Evolutionary conservation across 2,329 filamentous ascomycete genomes (phyloP).

Genomic region (Fusarium pseudoanthophilum): DNA sequence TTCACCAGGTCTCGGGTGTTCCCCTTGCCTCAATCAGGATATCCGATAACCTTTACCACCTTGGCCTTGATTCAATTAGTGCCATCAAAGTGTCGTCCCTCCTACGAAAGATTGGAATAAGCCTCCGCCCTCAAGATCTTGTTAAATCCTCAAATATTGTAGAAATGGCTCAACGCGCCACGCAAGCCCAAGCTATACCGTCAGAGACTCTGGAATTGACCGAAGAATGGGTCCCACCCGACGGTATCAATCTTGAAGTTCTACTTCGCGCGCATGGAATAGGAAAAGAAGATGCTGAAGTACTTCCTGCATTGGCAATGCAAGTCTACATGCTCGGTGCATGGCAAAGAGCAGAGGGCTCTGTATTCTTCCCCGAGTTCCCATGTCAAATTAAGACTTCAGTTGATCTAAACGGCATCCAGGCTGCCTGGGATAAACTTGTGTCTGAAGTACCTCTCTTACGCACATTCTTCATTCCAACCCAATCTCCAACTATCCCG

Average conservation of each 20-base stretch:
- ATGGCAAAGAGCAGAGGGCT: conserved; percentile 75
- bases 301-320: conserved; percentile 78
- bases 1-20: conserved; percentile 70
- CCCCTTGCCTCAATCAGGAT: conserved; percentile 67
- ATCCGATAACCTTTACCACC: conserved; percentile 77
- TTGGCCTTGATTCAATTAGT: conserved; percentile 92
- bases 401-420: conserved; percentile 55
- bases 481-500: conserved; percentile 57
- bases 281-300: conserved; percentile 59
- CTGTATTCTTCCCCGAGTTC: conserved; percentile 80
- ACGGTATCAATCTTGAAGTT: conserved; percentile 50
- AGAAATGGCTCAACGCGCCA: conserved; percentile 64
- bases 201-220: conserved; percentile 19
- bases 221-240: conserved; percentile 46
- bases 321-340: conserved; percentile 83
- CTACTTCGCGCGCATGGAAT: conserved; percentile 57
- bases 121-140: conserved; percentile 76
- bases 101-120: conserved; percentile 71
- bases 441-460: conserved; percentile 70
- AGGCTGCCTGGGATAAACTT: conserved; percentile 70
- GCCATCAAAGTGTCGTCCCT: conserved; percentile 84
- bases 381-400: conserved; percentile 62
- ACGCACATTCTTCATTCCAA: conserved; percentile 72
- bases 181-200: neutral
- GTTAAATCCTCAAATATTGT: conserved; percentile 72